Base-by-base conservation (phyloP, 75 land plant genomes). In the Cupressus sempervirens region DNA sequence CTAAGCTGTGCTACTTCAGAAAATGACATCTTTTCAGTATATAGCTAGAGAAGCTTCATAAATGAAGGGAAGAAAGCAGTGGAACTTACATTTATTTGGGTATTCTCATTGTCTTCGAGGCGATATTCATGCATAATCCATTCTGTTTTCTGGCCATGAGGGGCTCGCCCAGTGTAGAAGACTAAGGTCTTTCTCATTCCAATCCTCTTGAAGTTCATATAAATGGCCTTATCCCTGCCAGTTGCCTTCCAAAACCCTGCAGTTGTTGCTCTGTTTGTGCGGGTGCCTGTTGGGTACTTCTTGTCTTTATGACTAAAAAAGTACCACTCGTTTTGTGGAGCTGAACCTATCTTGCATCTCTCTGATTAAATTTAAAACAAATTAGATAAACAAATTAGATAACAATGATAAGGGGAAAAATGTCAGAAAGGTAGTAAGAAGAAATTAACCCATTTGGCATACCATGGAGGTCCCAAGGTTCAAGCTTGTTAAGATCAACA, bases 401-500 rank as follows among this genome's bases (percentile, higher is more conserved):
- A 20, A 36, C 81, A 23, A 43, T n/a, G n/a, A n/a, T n/a, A n/a
- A n/a, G n/a, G n/a, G n/a, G n/a, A n/a, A n/a, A n/a, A n/a, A n/a
- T n/a, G n/a, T n/a, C n/a, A n/a, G n/a, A n/a, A n/a, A n/a, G n/a
- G n/a, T n/a, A 38, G 1, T 38, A 38, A 38, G 2, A 2, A 79
- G 9, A 23, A 79, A 26, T n/a, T 7, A 43, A 79, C 43, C 20
- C 46, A 40, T 40, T 79, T 36, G 46, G 41, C 83, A 10, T 20
- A 93, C 95, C 95, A 89, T 90, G 91, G 48, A 93, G 93, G 56
- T 93, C 95, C 95, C 95, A 93, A 73, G 95, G 95, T 84, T 93
- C 95, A 38, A 92, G 92, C 76, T 93, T 92, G 89, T 93, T 92
- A 81, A 93, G 93, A 86, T 93, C 93, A 35, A 91, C 86, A 56